Evolutionary conservation across 768 basidiomycete genomes (phyloP).

Genomic region (Boletales sp.): DNA sequence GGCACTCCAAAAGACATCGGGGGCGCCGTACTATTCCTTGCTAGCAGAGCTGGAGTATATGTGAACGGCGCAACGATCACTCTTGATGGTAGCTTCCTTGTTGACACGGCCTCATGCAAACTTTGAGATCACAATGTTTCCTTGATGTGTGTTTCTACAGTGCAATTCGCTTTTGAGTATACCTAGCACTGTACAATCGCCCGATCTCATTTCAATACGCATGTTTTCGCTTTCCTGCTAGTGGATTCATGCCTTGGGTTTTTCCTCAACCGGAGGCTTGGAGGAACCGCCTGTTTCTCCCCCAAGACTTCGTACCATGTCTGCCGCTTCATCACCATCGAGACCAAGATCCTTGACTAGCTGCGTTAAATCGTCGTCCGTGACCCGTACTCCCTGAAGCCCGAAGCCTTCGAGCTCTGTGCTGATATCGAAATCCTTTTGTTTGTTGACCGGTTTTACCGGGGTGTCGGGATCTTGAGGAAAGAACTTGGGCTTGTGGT

Average conservation of each 20-base stretch:
- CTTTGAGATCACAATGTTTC: constrained; percentile 19
- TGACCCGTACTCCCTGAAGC: constrained; percentile 72
- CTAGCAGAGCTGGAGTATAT: constrained; percentile 56
- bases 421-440: constrained; percentile 59
- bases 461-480: constrained; percentile 43
- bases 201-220: constrained; percentile 1
- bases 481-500: constrained; percentile 55
- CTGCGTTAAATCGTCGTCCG: constrained; percentile 67
- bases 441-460: constrained; percentile 55
- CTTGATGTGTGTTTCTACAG: background rate
- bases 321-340: constrained; percentile 71
- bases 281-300: constrained; percentile 19
- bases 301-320: constrained; percentile 64
- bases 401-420: constrained; percentile 68
- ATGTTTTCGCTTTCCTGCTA: background rate
- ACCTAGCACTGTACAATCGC: background rate
- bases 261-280: constrained; percentile 8
- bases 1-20: constrained; percentile 64
- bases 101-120: constrained; percentile 35
- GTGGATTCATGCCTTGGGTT: constrained; percentile 2
- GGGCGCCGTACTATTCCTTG: constrained; percentile 58
- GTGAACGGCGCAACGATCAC: constrained; percentile 62
- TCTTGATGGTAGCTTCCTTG: constrained; percentile 57
- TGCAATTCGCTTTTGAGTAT: constrained; percentile 1
- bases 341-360: constrained; percentile 75